These are phyloP conservation scores for Malassezia yamatoensis DNA, from an alignment of 1,284 basidiomycete genomes.

Conservation along the genomic window DNA sequence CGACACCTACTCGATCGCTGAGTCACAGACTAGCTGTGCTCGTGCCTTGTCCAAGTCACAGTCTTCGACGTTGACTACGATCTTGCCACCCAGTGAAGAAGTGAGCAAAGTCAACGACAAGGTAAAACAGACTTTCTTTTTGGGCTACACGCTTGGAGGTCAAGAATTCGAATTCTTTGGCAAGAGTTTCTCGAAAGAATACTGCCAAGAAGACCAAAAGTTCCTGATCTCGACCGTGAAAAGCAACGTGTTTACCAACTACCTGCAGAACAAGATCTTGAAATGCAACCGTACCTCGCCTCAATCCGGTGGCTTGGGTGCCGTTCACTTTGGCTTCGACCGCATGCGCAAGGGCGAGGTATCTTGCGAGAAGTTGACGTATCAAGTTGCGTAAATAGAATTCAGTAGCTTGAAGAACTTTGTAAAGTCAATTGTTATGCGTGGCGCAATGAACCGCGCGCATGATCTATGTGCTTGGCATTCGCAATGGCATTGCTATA, in stretches of 20 bases:
- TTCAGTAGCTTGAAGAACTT: too few relatives aligned
- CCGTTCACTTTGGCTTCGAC: slow-evolving; percentile 30
- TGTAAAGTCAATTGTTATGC: too few relatives aligned
- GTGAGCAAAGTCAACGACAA: slow-evolving; percentile 30
- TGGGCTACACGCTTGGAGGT: slow-evolving; percentile 31
- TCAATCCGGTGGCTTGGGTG: slow-evolving; percentile 29
- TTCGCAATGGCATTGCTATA: too few relatives aligned
- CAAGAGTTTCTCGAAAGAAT: slow-evolving; percentile 20
- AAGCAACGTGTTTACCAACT: slow-evolving; percentile 25
- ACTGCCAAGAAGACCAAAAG: slow-evolving; percentile 13
- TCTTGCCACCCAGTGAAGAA: slow-evolving; percentile 32
- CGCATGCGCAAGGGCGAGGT: slow-evolving; percentile 33
- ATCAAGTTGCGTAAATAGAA: slow-evolving; percentile 2
- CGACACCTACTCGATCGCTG: slow-evolving; percentile 39
- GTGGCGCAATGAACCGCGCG: too few relatives aligned
- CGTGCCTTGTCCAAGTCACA: slow-evolving; percentile 23
- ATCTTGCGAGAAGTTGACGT: slow-evolving; percentile 37
- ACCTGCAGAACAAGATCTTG: slow-evolving; percentile 25
- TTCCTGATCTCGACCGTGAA: slow-evolving; percentile 10
- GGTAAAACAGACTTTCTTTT: slow-evolving; percentile 32
- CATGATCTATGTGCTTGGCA: too few relatives aligned
- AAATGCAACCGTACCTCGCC: slow-evolving; percentile 30
- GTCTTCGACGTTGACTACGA: slow-evolving; percentile 26
- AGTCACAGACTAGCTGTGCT: slow-evolving; percentile 31
- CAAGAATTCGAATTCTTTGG: slow-evolving; percentile 22